These are phyloP conservation scores for Zygosaccharomyces gambellarensis DNA, from an alignment of 805 yeast species.

Conservation along the genomic window DNA sequence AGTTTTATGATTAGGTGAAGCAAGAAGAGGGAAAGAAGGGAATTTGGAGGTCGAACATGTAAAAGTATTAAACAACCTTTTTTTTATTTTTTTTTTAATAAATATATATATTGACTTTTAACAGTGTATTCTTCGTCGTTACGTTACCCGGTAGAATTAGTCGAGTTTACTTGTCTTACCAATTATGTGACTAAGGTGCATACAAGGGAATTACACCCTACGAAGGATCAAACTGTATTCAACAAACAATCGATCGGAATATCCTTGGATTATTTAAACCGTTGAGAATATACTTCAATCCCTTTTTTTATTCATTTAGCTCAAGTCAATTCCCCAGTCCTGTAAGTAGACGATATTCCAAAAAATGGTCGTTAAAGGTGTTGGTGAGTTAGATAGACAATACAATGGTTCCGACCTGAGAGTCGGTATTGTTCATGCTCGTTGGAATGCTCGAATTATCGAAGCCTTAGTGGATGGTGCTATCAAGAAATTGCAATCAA, in stretches of 20 bases:
- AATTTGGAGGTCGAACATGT: not conserved
- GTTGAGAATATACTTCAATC: not conserved
- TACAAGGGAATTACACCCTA: not conserved
- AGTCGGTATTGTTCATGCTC: constrained; percentile 88
- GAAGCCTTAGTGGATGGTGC: constrained; percentile 80
- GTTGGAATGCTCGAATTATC: constrained; percentile 85
- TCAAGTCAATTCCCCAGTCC: not conserved
- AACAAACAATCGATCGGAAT: not conserved
- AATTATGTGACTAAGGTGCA: no score
- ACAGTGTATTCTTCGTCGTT: not conserved
- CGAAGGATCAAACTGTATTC: not conserved
- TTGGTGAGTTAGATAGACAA: constrained; percentile 64
- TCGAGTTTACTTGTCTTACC: not conserved
- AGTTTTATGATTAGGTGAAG: constrained; percentile 45
- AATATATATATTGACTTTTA: not conserved
- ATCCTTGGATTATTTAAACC: not conserved
- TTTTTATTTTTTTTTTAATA: not conserved
- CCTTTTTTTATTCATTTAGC: not conserved
- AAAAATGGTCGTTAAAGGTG: constrained; percentile 73
- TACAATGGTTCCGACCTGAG: constrained; percentile 67
- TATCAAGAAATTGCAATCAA: constrained; percentile 46
- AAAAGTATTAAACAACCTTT: not conserved
- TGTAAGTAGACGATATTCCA: not conserved
- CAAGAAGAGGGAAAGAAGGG: not conserved
- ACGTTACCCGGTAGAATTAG: not conserved